phyloP scores from a whole-genome alignment of 139 green algal species.

The Yamagishiella unicocca region DNA sequence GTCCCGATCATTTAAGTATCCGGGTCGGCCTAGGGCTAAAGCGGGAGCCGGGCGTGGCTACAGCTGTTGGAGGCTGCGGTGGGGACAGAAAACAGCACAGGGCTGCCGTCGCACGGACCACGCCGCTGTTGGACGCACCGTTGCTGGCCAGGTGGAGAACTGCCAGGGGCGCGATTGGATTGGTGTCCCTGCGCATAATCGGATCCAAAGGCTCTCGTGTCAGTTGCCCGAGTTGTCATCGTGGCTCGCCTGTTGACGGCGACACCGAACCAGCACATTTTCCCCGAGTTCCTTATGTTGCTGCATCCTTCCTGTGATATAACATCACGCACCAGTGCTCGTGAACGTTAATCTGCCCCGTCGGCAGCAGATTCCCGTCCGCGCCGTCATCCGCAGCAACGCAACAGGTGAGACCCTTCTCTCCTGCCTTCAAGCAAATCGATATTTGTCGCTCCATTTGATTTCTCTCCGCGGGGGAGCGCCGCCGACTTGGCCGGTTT shows the following conservation, averaged over 20 bases:
- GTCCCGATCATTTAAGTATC: neutral
- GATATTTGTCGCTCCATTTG: neutral
- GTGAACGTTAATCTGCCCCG: neutral
- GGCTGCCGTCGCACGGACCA: neutral
- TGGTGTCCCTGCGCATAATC: neutral
- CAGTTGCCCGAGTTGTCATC: neutral
- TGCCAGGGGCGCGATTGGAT: neutral
- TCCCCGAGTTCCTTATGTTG: neutral
- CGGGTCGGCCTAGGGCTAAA: neutral
- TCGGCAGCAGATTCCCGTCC: neutral
- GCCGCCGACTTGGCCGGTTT: neutral
- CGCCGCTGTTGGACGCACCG: neutral
- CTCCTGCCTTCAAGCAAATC: neutral
- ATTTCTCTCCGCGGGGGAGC: neutral
- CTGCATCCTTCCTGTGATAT: neutral
- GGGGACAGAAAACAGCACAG: neutral
- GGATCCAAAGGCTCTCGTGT: neutral
- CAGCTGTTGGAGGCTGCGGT: neutral
- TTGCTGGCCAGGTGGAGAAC: slow-evolving; percentile 6
- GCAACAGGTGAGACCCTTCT: neutral
- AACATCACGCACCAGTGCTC: neutral
- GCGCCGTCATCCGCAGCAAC: neutral
- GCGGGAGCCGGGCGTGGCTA: neutral
- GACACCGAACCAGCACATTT: too few species aligned
- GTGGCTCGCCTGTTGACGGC: neutral